phyloP scores from a whole-genome alignment of 148 eudicot species.

The Vaccinium macrocarpon region DNA sequence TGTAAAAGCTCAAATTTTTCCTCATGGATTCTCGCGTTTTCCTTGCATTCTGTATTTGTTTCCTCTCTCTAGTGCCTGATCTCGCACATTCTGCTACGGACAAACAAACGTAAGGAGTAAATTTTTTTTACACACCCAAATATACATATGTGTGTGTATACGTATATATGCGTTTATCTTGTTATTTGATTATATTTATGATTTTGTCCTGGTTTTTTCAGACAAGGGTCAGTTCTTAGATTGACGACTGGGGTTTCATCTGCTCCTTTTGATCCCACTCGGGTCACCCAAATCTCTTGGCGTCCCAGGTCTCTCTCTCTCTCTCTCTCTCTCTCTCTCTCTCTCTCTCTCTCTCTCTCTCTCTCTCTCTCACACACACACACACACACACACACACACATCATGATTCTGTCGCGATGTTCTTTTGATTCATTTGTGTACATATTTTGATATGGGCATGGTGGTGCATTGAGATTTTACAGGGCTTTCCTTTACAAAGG shows the following conservation, averaged over 20 bases:
- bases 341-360: not conserved
- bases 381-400: too few species aligned
- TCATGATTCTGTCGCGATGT: not conserved
- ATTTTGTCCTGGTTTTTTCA: constrained; percentile 12
- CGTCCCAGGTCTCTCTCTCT: constrained; percentile 57
- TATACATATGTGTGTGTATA: not conserved
- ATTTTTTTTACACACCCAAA: not conserved
- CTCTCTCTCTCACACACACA: not conserved
- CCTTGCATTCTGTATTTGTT: constrained; percentile 7
- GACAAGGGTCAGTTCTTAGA: constrained; percentile 48
- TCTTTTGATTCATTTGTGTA: not conserved
- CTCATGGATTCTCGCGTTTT: constrained; percentile 21
- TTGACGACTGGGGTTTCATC: constrained; percentile 43
- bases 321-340: not conserved
- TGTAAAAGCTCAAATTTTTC: not conserved
- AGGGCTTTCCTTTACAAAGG: constrained; percentile 78
- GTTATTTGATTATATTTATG: not conserved
- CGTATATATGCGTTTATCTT: not conserved
- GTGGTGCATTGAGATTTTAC: constrained; percentile 10
- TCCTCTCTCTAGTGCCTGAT: constrained; percentile 19
- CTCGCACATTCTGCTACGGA: constrained; percentile 19
- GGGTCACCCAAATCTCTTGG: constrained; percentile 85
- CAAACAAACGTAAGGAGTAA: constrained; percentile 4
- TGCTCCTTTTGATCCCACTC: constrained; percentile 63
- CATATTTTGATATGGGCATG: not conserved